Conservation (phyloP, 225 moss, liverwort and hornwort genomes). For the Polytrichum commune region DNA sequence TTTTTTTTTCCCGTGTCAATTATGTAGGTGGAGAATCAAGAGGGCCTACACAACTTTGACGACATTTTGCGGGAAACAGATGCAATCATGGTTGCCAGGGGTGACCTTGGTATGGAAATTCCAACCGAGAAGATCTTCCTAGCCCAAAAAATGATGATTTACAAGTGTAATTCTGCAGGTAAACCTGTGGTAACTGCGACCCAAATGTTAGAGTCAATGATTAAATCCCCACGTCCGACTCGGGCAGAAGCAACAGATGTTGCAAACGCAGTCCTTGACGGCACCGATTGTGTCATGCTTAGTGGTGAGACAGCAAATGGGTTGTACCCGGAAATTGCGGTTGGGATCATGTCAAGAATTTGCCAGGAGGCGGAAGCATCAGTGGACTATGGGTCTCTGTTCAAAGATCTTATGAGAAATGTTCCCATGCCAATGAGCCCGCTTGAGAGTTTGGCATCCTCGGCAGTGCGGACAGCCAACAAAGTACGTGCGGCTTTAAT, state of each 20-base stretch:
- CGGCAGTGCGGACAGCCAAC: constrained; percentile 84
- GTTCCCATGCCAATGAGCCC: constrained; percentile 92
- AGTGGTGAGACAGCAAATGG: constrained; percentile 97
- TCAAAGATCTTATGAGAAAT: constrained; percentile 71
- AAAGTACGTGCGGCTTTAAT: constrained; percentile 90
- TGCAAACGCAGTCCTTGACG: constrained; percentile 91
- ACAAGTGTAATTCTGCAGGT: constrained; percentile 85
- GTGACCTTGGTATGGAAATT: constrained; percentile 96
- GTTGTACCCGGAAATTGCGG: constrained; percentile 72
- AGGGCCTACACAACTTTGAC: constrained; percentile 89
- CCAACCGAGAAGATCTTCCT: constrained; percentile 92
- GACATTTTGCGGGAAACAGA: constrained; percentile 90
- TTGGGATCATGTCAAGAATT: constrained; percentile 79
- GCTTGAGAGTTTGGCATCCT: constrained; percentile 86
- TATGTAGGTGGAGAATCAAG: constrained; percentile 88
- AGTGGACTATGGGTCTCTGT: constrained; percentile 74
- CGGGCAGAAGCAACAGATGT: constrained; percentile 98
- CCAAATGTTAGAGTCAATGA: constrained; percentile 98
- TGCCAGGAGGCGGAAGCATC: constrained; percentile 84
- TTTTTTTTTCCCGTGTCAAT: too few species aligned
- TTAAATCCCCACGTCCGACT: constrained; percentile 87
- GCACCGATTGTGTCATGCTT: constrained; percentile 88
- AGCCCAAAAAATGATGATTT: constrained; percentile 98
- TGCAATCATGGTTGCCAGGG: constrained; percentile 94
- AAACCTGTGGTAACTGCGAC: constrained; percentile 90